Percentiles rank a stretch among this genome's conserved stretches.
These are phyloP conservation scores for Penicillium diatomitis DNA, from an alignment of 495 filamentous ascomycete genomes.

Conservation along the genomic window DNA sequence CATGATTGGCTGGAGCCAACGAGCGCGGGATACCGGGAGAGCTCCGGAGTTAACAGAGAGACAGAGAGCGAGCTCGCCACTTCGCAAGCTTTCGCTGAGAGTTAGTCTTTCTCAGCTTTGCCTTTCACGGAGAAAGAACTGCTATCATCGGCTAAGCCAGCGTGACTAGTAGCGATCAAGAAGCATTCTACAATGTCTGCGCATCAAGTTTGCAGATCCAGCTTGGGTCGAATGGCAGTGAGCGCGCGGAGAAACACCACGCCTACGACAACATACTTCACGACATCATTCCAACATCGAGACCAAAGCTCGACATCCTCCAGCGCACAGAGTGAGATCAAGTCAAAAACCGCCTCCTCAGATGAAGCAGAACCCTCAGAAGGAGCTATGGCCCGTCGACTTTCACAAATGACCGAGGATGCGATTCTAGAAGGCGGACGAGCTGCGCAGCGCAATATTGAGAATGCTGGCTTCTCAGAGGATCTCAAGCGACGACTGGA, in stretches of 20 bases:
- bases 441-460: slow-evolving; percentile 62
- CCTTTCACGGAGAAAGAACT: neutral
- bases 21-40: too few relatives aligned
- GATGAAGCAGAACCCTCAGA: slow-evolving; percentile 18
- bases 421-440: slow-evolving; percentile 61
- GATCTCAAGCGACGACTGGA: slow-evolving; percentile 71
- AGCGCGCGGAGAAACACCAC: slow-evolving; percentile 7
- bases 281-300: slow-evolving; percentile 12
- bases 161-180: neutral
- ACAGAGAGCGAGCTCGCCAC: slow-evolving; percentile 1
- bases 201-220: slow-evolving; percentile 9
- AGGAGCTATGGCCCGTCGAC: slow-evolving; percentile 64
- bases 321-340: slow-evolving; percentile 5
- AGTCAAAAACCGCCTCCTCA: slow-evolving; percentile 2
- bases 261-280: slow-evolving; percentile 14
- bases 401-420: slow-evolving; percentile 75
- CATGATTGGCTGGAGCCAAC: too few relatives aligned
- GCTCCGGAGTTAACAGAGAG: too few relatives aligned
- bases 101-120: too few relatives aligned
- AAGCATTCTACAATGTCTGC: slow-evolving; percentile 17
- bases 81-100: neutral
- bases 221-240: slow-evolving; percentile 9
- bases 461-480: slow-evolving; percentile 79
- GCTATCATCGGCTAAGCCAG: neutral
- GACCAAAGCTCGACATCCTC: slow-evolving; percentile 18